phyloP scores from a whole-genome alignment of 192 early-diverging fungal genomes.

The Linnemannia elongata region DNA sequence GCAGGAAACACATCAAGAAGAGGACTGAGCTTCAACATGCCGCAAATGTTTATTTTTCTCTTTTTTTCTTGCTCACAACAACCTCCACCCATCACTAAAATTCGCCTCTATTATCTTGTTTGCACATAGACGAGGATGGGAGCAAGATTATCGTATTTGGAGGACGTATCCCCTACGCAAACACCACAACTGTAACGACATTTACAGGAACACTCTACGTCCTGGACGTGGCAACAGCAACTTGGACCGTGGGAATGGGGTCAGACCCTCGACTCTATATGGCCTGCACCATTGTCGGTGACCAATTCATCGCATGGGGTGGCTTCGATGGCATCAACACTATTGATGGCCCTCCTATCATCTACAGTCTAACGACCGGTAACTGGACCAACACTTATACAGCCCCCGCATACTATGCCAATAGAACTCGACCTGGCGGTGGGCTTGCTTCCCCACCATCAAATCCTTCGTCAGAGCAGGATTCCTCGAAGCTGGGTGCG shows the following conservation, averaged over 20 bases:
- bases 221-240: conserved; percentile 12
- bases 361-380: conserved; percentile 20
- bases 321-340: conserved; percentile 25
- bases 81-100: neutral
- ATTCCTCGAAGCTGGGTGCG: neutral
- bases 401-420: conserved; percentile 16
- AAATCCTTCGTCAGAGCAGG: too few species aligned
- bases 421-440: neutral
- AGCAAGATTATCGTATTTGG: conserved; percentile 33
- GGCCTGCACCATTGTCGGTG: conserved; percentile 29
- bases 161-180: neutral
- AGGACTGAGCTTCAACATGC: neutral
- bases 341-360: conserved; percentile 11
- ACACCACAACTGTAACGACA: neutral
- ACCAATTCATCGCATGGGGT: conserved; percentile 43
- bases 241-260: conserved; percentile 1
- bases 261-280: conserved; percentile 21
- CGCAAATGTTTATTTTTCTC: neutral
- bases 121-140: conserved; percentile 28
- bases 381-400: conserved; percentile 24
- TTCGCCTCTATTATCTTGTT: neutral
- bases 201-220: conserved; percentile 26
- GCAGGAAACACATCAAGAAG: neutral
- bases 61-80: neutral
- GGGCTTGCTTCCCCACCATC: too few species aligned